Base-by-base conservation (phyloP, 306 rosid genomes). In the Bauhinia variegata region DNA sequence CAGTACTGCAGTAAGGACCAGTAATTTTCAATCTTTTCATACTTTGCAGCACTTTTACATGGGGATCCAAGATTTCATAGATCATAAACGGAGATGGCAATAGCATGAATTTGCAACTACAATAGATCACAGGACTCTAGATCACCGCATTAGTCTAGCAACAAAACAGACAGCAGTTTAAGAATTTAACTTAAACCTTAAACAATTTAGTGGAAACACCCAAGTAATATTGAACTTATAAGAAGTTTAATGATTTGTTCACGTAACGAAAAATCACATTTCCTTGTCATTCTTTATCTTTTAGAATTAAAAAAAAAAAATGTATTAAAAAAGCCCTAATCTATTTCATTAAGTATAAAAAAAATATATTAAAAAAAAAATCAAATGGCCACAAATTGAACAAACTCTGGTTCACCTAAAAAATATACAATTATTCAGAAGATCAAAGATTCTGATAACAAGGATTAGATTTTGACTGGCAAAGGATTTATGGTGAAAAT, bases 121-220 rank as follows among this genome's bases (percentile, higher is more conserved):
- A 36, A 39, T 18, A 31, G 63, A 63, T 55, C 72, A 57, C 18
- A 32, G 8, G 19, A 49, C 43, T 56, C 48, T 42, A 55, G 7
- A 47, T 18, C 1, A 30, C 31, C 54, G 31, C 64, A 68, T 30
- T 55, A 62, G 39, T 78, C 67, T 49, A 18, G 60, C n/a, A 54
- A 18, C 60, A 61, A 46, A 16, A 38, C 14, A 54, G 59, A 53
- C 42, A 14, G 34, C 16, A 13, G 17, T 51, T 47, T 10, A 49
- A 23, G 54, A 34, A 68, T 64, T 56, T 42, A 61, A 55, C 68
- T 48, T 42, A 59, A 67, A 55, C 39, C 60, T 54, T 60, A 51
- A 54, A 19, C 44, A 60, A 50, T 48, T 33, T 33, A 6, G 66
- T 62, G 64, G 72, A 38, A 54, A 62, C 37, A 33, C 39, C 14